A percentile compares a stretch with the other conserved stretches of the same genome.
phyloP scores from a whole-genome alignment of 2,329 filamentous ascomycete species.

The Myriosclerotinia scirpicola region DNA sequence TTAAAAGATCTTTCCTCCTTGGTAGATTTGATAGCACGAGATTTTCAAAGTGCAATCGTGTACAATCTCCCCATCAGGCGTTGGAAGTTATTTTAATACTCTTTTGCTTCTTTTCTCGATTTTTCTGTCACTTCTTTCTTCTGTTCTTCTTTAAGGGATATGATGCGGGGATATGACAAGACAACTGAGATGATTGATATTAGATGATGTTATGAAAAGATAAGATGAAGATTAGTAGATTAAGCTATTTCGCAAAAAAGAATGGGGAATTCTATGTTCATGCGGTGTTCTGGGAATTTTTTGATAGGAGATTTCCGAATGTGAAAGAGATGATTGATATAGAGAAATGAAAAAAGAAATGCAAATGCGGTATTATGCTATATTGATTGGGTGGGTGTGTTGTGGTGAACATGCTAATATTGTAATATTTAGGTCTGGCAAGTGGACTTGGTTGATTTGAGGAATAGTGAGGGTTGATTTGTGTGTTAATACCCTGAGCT shows the following conservation, averaged over 20 bases:
- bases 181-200: slow-evolving; percentile 18
- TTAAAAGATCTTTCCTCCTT: slow-evolving; percentile 13
- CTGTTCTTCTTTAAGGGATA: slow-evolving; percentile 19
- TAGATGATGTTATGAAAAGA: slow-evolving; percentile 20
- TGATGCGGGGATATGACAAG: slow-evolving; percentile 13
- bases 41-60: slow-evolving; percentile 1
- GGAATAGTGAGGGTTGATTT: too few species aligned
- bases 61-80: slow-evolving; percentile 16
- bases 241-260: slow-evolving; percentile 4
- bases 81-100: slow-evolving; percentile 20
- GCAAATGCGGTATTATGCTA: background rate
- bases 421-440: too few species aligned
- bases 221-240: slow-evolving; percentile 14
- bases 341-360: background rate
- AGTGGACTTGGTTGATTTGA: too few species aligned
- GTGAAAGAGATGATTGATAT: slow-evolving; percentile 14
- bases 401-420: background rate
- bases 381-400: background rate
- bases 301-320: slow-evolving; percentile 9
- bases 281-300: slow-evolving; percentile 11
- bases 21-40: slow-evolving; percentile 21
- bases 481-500: too few species aligned
- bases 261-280: slow-evolving; percentile 4
- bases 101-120: slow-evolving; percentile 13
- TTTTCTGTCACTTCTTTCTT: background rate